Conservation (phyloP, 768 basidiomycete genomes). For the Rhizopogon roseolus region DNA sequence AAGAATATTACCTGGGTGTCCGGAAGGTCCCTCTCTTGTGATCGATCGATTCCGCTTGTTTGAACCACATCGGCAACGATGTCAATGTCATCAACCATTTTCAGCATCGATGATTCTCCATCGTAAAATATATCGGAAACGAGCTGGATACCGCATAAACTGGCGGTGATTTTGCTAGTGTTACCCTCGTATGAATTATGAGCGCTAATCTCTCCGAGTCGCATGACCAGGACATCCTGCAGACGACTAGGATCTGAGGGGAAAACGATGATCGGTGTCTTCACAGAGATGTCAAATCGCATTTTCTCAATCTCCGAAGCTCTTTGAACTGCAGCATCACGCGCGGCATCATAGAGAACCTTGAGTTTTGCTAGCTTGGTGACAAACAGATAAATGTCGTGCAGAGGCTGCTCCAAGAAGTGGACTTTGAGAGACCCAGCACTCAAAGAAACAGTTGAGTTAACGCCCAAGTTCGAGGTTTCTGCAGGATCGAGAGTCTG, state of each 20-base stretch:
- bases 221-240: conserved; percentile 68
- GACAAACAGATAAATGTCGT: conserved; percentile 78
- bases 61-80: conserved; percentile 68
- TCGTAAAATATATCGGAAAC: conserved; percentile 59
- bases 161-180: conserved; percentile 62
- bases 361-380: conserved; percentile 87
- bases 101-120: conserved; percentile 50
- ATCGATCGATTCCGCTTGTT: conserved; percentile 47
- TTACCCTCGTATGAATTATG: conserved; percentile 62
- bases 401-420: conserved; percentile 89
- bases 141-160: conserved; percentile 79
- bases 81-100: conserved; percentile 90
- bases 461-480: conserved; percentile 69
- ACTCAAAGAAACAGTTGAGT: conserved; percentile 74
- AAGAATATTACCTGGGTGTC: conserved; percentile 60
- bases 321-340: conserved; percentile 85
- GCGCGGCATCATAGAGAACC: conserved; percentile 90
- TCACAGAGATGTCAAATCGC: conserved; percentile 87
- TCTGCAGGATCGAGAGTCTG: conserved; percentile 81
- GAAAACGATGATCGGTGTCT: conserved; percentile 88
- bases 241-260: conserved; percentile 63
- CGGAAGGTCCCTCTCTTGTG: conserved; percentile 49
- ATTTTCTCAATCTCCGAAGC: conserved; percentile 93
- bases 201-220: conserved; percentile 86
- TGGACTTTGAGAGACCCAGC: conserved; percentile 89